These are phyloP conservation scores for Filobasidium floriforme DNA, from an alignment of 768 basidiomycete species.

Conservation along the genomic window DNA sequence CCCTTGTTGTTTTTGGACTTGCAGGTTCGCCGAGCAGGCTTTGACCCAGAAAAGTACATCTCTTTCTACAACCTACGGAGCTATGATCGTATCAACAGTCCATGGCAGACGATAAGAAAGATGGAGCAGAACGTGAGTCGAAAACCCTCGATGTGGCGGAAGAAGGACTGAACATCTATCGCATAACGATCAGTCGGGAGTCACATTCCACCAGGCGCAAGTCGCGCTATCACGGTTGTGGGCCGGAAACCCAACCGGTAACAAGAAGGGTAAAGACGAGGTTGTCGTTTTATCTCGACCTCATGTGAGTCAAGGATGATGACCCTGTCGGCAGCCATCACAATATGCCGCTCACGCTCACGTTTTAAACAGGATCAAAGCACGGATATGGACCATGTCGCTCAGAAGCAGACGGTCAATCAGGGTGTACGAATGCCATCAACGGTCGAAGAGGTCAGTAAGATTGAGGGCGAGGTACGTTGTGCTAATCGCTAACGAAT, in stretches of 20 bases:
- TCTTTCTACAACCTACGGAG: slow-evolving; percentile 85
- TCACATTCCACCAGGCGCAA: slow-evolving; percentile 77
- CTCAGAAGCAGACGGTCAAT: slow-evolving; percentile 53
- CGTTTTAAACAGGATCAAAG: slow-evolving; percentile 30
- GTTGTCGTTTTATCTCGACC: slow-evolving; percentile 56
- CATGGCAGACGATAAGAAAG: slow-evolving; percentile 52
- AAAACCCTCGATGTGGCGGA: not conserved
- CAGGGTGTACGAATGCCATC: slow-evolving; percentile 63
- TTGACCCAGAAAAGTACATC: slow-evolving; percentile 53
- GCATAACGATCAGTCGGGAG: slow-evolving; percentile 52
- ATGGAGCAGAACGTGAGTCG: slow-evolving; percentile 55
- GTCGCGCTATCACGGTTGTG: slow-evolving; percentile 57
- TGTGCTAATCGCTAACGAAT: slow-evolving; percentile 4
- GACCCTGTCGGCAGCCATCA: not conserved
- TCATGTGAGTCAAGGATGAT: slow-evolving; percentile 29
- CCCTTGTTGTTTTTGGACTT: no score
- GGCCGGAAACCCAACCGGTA: slow-evolving; percentile 44
- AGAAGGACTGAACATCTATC: not conserved
- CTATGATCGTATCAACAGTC: slow-evolving; percentile 75
- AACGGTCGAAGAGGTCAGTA: slow-evolving; percentile 52
- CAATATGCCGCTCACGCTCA: not conserved
- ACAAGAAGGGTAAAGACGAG: slow-evolving; percentile 47
- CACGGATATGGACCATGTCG: slow-evolving; percentile 52
- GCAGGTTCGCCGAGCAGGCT: slow-evolving; percentile 29
- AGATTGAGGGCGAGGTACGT: not conserved